Conservation (phyloP, 208 protist genomes). For the Crithidia sp. region DNA sequence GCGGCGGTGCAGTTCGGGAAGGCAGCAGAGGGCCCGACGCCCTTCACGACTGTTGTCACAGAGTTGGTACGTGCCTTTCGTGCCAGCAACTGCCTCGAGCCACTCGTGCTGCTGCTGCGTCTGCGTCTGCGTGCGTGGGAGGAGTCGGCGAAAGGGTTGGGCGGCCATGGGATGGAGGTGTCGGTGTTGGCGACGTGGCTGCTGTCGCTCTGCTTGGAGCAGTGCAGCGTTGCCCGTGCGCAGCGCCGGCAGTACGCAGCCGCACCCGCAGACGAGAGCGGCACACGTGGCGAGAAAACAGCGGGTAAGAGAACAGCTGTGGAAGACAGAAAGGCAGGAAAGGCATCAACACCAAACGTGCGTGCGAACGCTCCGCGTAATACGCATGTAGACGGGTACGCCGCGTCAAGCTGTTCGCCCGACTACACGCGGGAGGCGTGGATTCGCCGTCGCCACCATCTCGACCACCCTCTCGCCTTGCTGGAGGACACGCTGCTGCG, state of each 20-base stretch:
- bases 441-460: conserved; percentile 31
- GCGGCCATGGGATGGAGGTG: conserved; percentile 18
- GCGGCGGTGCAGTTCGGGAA: conserved; percentile 29
- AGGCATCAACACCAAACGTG: too few relatives aligned
- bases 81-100: conserved; percentile 15
- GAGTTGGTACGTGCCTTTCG: conserved; percentile 23
- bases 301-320: too few relatives aligned
- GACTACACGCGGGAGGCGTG: conserved; percentile 21
- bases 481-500: conserved; percentile 32
- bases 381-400: not conserved
- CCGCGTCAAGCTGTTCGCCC: not conserved
- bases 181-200: conserved; percentile 32
- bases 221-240: conserved; percentile 19
- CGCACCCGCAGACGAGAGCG: not conserved
- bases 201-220: conserved; percentile 22
- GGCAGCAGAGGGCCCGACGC: conserved; percentile 8
- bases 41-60: conserved; percentile 10
- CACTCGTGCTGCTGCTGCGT: conserved; percentile 15
- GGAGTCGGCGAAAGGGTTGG: conserved; percentile 14
- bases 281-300: too few relatives aligned
- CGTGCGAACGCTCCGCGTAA: not conserved
- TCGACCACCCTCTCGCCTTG: conserved; percentile 26
- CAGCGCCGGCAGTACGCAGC: conserved; percentile 2
- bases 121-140: conserved; percentile 22
- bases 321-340: not conserved